Evolutionary conservation across 1,284 basidiomycete genomes (phyloP).

Genomic region (Apiotrichum gracile): DNA sequence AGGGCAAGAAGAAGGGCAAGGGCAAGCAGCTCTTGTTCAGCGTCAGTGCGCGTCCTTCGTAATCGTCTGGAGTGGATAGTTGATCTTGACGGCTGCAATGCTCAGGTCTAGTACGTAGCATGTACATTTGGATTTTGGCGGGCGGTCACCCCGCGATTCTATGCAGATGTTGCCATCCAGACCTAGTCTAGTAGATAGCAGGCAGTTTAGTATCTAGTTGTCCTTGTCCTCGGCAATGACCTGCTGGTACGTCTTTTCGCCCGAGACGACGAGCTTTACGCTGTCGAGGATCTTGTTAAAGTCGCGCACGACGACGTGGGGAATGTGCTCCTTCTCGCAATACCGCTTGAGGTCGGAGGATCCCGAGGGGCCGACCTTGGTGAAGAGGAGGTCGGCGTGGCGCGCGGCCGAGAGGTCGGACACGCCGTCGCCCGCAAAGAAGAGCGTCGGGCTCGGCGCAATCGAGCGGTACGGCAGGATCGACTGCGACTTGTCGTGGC

Average conservation of each 20-base stretch:
- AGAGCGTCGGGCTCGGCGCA: constrained; percentile 65
- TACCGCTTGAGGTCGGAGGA: constrained; percentile 80
- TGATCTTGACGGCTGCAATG: neutral
- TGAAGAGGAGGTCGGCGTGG: constrained; percentile 84
- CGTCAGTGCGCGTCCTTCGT: constrained; percentile 40
- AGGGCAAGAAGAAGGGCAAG: constrained; percentile 58
- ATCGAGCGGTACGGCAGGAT: constrained; percentile 78
- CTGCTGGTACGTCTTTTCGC: constrained; percentile 22
- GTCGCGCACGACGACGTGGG: constrained; percentile 45
- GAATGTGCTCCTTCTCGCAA: constrained; percentile 53
- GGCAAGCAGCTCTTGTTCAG: constrained; percentile 77
- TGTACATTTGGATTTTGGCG: too few species aligned
- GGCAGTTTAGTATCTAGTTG: neutral
- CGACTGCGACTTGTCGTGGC: constrained; percentile 88
- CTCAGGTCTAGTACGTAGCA: neutral
- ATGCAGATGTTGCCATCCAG: neutral
- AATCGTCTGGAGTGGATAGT: too few species aligned
- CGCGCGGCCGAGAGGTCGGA: constrained; percentile 80
- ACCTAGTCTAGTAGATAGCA: too few species aligned
- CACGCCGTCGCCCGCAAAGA: constrained; percentile 94
- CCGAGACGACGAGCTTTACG: constrained; percentile 61
- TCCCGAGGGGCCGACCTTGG: constrained; percentile 68
- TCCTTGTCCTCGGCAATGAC: constrained; percentile 46
- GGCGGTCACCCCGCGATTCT: neutral
- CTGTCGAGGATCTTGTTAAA: constrained; percentile 45